phyloP scores from a whole-genome alignment of 179 eudicot genomes.

The Silene coronaria region DNA sequence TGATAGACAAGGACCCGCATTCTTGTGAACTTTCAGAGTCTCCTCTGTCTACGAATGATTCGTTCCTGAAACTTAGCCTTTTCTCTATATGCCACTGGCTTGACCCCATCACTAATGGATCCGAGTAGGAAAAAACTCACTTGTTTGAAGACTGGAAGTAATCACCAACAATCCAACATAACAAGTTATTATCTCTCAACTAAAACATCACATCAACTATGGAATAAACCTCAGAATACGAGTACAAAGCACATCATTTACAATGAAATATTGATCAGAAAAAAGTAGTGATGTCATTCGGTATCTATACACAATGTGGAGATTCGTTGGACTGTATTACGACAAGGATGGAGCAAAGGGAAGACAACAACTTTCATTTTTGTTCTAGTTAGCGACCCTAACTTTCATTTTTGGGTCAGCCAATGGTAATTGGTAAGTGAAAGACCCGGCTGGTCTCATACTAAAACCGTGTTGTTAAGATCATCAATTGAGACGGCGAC shows the following conservation, averaged over 20 bases:
- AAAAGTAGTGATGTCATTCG: not conserved
- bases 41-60: constrained; percentile 32
- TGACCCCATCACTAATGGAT: constrained; percentile 38
- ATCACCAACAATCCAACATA: not conserved
- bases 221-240: not conserved
- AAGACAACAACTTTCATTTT: not conserved
- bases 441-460: too few species aligned
- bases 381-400: not conserved
- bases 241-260: not conserved
- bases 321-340: not conserved
- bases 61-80: constrained; percentile 39
- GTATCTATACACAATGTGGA: too few species aligned
- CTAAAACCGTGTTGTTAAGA: too few species aligned
- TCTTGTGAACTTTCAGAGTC: constrained; percentile 41
- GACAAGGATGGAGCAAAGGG: not conserved
- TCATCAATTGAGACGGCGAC: too few species aligned
- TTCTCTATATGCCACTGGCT: constrained; percentile 58
- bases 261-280: not conserved
- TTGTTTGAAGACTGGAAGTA: not conserved
- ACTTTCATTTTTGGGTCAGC: too few species aligned
- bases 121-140: not conserved
- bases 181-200: not conserved
- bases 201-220: not conserved
- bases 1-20: constrained; percentile 68
- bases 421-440: too few species aligned